Percentiles rank a stretch among this genome's conserved stretches.
Conservation (phyloP, 1,139 yeast species). For the Candida tunisiensis region DNA sequence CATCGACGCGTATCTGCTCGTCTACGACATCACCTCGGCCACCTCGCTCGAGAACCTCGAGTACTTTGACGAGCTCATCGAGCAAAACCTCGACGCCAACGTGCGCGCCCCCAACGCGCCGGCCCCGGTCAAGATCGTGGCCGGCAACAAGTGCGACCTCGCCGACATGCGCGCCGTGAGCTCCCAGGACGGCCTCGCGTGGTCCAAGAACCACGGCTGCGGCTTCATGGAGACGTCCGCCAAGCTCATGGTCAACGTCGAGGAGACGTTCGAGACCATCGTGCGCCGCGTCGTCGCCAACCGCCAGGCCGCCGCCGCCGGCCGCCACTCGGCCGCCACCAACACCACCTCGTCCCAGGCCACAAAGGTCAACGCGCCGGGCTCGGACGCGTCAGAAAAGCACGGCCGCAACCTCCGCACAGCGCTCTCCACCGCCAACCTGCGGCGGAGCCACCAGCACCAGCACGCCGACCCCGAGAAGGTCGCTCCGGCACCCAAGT, state of each 20-base stretch:
- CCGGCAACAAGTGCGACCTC: constrained; percentile 67
- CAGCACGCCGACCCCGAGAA: too few species aligned
- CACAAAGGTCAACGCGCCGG: too few species aligned
- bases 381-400: too few species aligned
- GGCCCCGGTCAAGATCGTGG: constrained; percentile 64
- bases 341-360: too few species aligned
- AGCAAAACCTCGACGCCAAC: constrained; percentile 67
- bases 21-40: constrained; percentile 71
- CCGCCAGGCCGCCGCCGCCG: constrained; percentile 2
- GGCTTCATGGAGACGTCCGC: constrained; percentile 91
- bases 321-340: not conserved
- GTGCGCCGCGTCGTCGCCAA: constrained; percentile 37
- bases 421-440: constrained; percentile 1
- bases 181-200: constrained; percentile 60
- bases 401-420: too few species aligned
- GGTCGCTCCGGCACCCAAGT: too few species aligned
- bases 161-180: constrained; percentile 56
- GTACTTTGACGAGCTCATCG: constrained; percentile 70
- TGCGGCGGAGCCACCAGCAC: too few species aligned
- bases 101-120: constrained; percentile 82
- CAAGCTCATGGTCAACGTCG: constrained; percentile 87
- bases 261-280: constrained; percentile 71
- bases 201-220: constrained; percentile 55
- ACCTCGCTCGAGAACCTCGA: constrained; percentile 69
- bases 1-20: constrained; percentile 80